These are phyloP conservation scores for Diaporthe sp. DNA, from an alignment of 2,329 filamentous ascomycete species.

Conservation along the genomic window DNA sequence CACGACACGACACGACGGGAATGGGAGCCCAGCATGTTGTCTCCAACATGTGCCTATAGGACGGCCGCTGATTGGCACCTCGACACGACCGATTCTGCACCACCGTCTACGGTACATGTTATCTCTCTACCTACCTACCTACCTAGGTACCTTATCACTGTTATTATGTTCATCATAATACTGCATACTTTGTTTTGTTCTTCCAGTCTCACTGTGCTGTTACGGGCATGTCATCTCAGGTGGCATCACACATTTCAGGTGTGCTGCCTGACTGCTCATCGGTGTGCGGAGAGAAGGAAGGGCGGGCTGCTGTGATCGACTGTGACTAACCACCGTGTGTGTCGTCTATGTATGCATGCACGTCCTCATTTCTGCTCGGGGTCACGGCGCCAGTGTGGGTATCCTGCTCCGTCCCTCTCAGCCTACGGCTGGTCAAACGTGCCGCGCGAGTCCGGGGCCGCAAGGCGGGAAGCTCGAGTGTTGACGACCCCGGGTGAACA, in stretches of 20 bases:
- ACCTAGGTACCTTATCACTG: no score
- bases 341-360: background rate
- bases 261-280: background rate
- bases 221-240: background rate
- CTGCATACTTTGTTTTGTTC: background rate
- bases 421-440: conserved; percentile 27
- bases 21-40: background rate
- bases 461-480: background rate
- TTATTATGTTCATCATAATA: background rate
- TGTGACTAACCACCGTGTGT: background rate
- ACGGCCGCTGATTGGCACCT: conserved; percentile 14
- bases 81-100: background rate
- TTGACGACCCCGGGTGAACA: conserved; percentile 14
- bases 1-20: no score
- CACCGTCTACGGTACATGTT: background rate
- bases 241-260: no score
- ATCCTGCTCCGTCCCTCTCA: conserved; percentile 3
- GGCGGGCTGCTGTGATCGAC: background rate
- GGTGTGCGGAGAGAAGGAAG: background rate
- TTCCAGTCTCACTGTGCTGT: background rate
- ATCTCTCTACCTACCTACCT: no score
- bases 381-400: background rate
- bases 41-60: background rate
- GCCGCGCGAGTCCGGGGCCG: background rate
- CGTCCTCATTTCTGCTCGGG: background rate